Base-by-base conservation (phyloP, 2,329 filamentous ascomycete genomes). In the Fonsecaea monophora region DNA sequence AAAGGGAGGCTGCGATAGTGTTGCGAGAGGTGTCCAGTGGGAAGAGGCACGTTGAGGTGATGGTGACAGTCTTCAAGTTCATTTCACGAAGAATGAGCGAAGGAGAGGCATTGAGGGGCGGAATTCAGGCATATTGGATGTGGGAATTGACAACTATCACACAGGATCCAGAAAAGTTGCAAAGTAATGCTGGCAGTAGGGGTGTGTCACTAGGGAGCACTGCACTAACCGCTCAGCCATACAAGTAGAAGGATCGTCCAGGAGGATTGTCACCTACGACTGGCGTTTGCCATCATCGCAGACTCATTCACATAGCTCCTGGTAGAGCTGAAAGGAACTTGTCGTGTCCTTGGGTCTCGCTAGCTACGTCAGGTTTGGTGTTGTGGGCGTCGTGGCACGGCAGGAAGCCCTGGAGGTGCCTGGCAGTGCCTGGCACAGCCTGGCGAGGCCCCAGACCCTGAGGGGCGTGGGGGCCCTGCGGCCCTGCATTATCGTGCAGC, bases 211-310 rank as follows among this genome's bases (percentile, higher is more conserved):
- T 35, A 38, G 45, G 6, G 18, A 21, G 32, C 7, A 18, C 13
- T 18, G 45, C 45, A 50, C 25, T 1, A 25, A 7, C 45, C 4
- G 18, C 21, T 25, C 45, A 50, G 53, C 53, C 53, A 55, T 55
- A 55, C 53, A 55, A 18, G 10, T 35, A 32, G 32, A n/a, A 15
- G 53, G 53, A 55, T 55, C 53, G 18, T 38, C 53, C 35, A 35
- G 53, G 13, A n/a, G 53, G 30, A 12, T n/a, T 34, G n/a, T 6
- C 35, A 25, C 45, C 45, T 18, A 18, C 45, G 12, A 50, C 10
- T 50, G 45, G 45, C 45, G 21, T 30, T 18, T 10, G 45, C 45
- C 45, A 50, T 50, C 45, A 50, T 50, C 9, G 3, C 45, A 30
- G 3, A 38, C 54, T 37, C 54, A 40, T 10, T 25, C 18, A 50